Conservation (phyloP, 257 asterid species). For the Fraxinus cuspidata region DNA sequence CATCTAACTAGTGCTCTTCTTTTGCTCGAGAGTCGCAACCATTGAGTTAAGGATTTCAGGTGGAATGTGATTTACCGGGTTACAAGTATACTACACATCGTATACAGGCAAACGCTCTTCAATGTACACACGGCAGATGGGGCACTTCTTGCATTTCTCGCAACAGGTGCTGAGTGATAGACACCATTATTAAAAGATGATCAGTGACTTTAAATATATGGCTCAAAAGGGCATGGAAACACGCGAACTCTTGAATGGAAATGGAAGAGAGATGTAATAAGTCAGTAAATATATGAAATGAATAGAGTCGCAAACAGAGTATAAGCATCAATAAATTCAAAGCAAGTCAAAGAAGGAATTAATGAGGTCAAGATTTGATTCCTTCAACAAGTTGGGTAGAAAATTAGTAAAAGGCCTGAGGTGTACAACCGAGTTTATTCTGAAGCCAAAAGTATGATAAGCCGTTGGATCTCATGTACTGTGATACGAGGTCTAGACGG, state of each 20-base stretch:
- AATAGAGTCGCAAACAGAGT: neutral
- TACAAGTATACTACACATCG: slow-evolving; percentile 50
- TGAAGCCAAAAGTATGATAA: neutral
- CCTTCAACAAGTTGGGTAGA: neutral
- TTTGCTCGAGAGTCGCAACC: slow-evolving; percentile 1
- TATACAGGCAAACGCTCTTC: slow-evolving; percentile 73
- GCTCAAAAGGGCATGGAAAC: too few relatives aligned
- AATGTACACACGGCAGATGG: slow-evolving; percentile 76
- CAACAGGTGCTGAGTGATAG: slow-evolving; percentile 58
- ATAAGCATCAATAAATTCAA: neutral
- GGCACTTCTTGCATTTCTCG: slow-evolving; percentile 92
- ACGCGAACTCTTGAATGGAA: too few relatives aligned
- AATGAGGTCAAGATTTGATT: neutral
- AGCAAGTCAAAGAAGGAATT: neutral
- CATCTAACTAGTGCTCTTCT: slow-evolving; percentile 25
- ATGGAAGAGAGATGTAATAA: neutral
- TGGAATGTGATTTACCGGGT: slow-evolving; percentile 10
- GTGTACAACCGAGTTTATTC: neutral
- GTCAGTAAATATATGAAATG: neutral
- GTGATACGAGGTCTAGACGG: neutral
- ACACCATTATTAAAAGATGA: neutral
- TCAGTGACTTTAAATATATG: slow-evolving; percentile 1
- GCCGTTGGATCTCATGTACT: neutral
- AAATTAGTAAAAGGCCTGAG: neutral
- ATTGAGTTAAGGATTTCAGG: neutral